A percentile compares a stretch with the other conserved stretches of the same genome.
Evolutionary conservation across 2,329 filamentous ascomycete genomes (phyloP).

Genomic region (Lasiodiplodia sp.): DNA sequence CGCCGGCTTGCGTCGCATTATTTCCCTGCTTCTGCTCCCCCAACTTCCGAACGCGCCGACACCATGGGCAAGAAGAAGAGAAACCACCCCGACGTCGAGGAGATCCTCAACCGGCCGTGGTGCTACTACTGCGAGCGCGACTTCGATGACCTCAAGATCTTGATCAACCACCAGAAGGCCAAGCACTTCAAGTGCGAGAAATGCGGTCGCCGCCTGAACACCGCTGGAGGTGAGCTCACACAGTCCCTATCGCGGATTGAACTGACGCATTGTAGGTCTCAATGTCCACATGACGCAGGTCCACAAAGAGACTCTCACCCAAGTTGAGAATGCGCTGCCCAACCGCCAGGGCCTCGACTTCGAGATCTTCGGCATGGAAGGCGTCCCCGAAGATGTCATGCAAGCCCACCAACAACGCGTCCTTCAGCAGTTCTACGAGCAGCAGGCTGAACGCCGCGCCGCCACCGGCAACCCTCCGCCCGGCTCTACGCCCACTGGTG

Average conservation of each 20-base stretch:
- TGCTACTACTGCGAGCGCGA: slow-evolving; percentile 99
- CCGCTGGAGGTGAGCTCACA: slow-evolving; percentile 78
- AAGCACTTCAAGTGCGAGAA: slow-evolving; percentile 98
- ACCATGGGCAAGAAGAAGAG: slow-evolving; percentile 90
- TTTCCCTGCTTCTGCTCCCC: not conserved
- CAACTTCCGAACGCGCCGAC: slow-evolving; percentile 1
- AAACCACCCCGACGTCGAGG: slow-evolving; percentile 83
- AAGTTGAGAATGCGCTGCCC: slow-evolving; percentile 90
- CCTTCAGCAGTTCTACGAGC: slow-evolving; percentile 82
- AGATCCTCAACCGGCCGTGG: slow-evolving; percentile 87
- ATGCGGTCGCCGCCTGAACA: slow-evolving; percentile 88
- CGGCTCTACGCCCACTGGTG: slow-evolving; percentile 54
- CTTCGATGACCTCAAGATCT: slow-evolving; percentile 95
- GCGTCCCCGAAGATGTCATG: slow-evolving; percentile 85
- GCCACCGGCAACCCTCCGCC: slow-evolving; percentile 84
- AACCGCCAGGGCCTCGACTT: slow-evolving; percentile 86
- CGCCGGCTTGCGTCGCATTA: not conserved
- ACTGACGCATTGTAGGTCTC: slow-evolving; percentile 67
- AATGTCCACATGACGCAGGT: slow-evolving; percentile 98
- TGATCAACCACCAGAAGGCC: slow-evolving; percentile 97
- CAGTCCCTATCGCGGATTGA: slow-evolving; percentile 12
- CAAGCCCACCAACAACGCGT: slow-evolving; percentile 87
- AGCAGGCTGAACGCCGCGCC: slow-evolving; percentile 80
- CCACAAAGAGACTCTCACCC: slow-evolving; percentile 88
- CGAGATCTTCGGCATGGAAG: slow-evolving; percentile 99